These are phyloP conservation scores for Macrolepiota fuliginosa DNA, from an alignment of 768 basidiomycete genomes.

Conservation along the genomic window DNA sequence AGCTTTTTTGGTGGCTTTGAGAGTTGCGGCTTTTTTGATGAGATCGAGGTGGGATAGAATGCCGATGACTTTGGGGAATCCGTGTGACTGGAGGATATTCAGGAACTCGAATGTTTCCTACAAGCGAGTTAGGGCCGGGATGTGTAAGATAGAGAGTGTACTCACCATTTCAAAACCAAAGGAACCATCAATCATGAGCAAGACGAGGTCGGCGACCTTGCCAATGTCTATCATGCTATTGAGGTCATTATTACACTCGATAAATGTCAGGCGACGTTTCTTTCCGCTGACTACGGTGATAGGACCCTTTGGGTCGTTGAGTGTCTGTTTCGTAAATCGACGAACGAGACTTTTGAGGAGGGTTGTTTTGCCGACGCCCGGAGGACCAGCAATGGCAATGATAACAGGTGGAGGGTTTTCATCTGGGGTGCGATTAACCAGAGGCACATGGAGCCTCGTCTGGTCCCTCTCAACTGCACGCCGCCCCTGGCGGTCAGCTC, in stretches of 20 bases:
- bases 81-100: conserved; percentile 94
- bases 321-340: conserved; percentile 90
- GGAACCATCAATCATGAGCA: conserved; percentile 97
- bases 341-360: conserved; percentile 88
- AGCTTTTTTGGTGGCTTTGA: conserved; percentile 87
- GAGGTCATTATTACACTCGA: conserved; percentile 97
- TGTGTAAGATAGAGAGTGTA: not conserved
- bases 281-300: conserved; percentile 95
- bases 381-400: conserved; percentile 92
- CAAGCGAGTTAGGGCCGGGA: not conserved
- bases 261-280: conserved; percentile 88
- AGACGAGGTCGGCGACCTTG: conserved; percentile 93
- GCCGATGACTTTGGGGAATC: conserved; percentile 98
- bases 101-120: conserved; percentile 99
- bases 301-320: conserved; percentile 88
- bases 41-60: conserved; percentile 95
- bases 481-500: conserved; percentile 86
- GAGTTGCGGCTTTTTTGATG: conserved; percentile 85
- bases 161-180: conserved; percentile 98
- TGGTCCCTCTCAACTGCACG: conserved; percentile 93
- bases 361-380: conserved; percentile 96
- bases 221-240: conserved; percentile 98
- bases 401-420: conserved; percentile 91
- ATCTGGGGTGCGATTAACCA: conserved; percentile 92
- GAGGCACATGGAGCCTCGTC: conserved; percentile 91